Evolutionary conservation across 2,329 filamentous ascomycete species (phyloP).

Genomic region (Ustilaginoidea virens): DNA sequence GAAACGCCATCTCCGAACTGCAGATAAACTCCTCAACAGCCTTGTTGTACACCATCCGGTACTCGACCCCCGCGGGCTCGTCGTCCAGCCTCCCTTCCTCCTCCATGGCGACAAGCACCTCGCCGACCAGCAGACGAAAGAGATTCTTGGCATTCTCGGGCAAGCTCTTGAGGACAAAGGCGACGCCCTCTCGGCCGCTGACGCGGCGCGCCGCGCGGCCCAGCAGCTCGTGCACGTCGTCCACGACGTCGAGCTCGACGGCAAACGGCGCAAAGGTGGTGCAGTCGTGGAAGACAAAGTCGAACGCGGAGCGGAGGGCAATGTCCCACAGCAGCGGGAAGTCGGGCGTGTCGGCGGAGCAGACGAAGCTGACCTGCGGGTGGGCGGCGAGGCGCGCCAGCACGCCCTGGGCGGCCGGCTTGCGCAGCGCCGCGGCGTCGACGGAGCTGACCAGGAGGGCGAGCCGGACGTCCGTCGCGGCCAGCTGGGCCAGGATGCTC

Average conservation of each 20-base stretch:
- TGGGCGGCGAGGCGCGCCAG: constrained; percentile 66
- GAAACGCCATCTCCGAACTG: constrained; percentile 88
- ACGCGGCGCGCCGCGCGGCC: constrained; percentile 66
- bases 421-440: constrained; percentile 64
- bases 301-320: constrained; percentile 64
- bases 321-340: constrained; percentile 86
- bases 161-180: constrained; percentile 76
- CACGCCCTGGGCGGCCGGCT: constrained; percentile 50
- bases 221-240: constrained; percentile 77
- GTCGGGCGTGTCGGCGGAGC: constrained; percentile 75
- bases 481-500: constrained; percentile 45
- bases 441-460: constrained; percentile 74
- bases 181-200: constrained; percentile 81
- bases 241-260: constrained; percentile 66
- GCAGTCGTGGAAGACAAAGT: constrained; percentile 84
- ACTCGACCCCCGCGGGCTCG: constrained; percentile 60
- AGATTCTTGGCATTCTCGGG: constrained; percentile 84
- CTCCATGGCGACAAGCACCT: constrained; percentile 59
- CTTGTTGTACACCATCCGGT: constrained; percentile 83
- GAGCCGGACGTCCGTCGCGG: constrained; percentile 27
- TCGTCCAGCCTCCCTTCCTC: constrained; percentile 34
- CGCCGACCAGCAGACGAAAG: constrained; percentile 71
- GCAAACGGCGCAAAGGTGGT: constrained; percentile 72
- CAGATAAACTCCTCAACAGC: constrained; percentile 95
- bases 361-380: constrained; percentile 54